These are phyloP conservation scores for Rhazya stricta DNA, from an alignment of 257 asterid species.

Conservation along the genomic window DNA sequence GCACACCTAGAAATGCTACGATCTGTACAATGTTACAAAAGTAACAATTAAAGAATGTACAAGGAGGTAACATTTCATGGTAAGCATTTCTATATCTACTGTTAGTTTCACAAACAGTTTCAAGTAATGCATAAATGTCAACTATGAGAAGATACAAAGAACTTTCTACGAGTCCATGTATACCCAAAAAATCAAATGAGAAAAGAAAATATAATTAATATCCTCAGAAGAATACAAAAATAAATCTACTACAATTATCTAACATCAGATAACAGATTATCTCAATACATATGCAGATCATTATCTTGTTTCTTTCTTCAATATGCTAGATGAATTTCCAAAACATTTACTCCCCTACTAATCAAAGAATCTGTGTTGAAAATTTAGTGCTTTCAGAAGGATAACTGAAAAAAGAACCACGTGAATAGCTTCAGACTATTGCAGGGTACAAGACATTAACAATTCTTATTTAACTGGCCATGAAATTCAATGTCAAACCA, in stretches of 20 bases:
- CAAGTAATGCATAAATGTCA: background rate
- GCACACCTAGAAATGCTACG: slow-evolving; percentile 89
- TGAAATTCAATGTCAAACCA: no score
- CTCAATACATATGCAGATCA: background rate
- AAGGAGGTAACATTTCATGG: background rate
- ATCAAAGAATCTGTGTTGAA: background rate
- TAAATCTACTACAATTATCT: no score
- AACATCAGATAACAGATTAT: background rate
- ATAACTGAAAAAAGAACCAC: background rate
- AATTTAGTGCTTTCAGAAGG: background rate
- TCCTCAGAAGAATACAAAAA: background rate
- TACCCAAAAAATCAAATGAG: no score
- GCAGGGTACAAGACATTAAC: background rate
- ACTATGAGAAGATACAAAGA: background rate
- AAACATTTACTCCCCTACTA: background rate
- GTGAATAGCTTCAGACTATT: background rate
- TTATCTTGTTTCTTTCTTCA: background rate
- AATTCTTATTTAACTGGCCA: background rate
- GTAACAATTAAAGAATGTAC: background rate
- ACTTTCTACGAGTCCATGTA: background rate
- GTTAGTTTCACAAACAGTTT: slow-evolving; percentile 1
- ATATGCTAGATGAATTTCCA: background rate
- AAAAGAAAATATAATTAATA: background rate
- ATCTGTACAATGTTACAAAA: slow-evolving; percentile 50
- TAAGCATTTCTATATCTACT: background rate